Evolutionary conservation across 2,329 filamentous ascomycete species (phyloP).

Genomic region (Penicillium verrucosum): DNA sequence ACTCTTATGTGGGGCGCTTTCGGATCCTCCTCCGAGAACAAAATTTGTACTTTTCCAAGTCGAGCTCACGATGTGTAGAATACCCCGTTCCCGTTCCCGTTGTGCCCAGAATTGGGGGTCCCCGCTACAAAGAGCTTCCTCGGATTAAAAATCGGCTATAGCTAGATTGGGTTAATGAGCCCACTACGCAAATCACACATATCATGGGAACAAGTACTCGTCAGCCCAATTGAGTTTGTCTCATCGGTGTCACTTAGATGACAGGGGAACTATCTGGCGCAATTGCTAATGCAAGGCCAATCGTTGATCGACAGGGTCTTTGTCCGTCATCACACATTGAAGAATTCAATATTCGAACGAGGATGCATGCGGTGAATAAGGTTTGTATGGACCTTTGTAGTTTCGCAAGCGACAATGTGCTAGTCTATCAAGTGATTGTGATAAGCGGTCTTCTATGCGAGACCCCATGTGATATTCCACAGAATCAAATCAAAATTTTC

Average conservation of each 20-base stretch:
- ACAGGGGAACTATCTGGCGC: neutral
- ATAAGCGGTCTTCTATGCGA: slow-evolving; percentile 5
- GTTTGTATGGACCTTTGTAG: neutral
- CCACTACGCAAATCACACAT: neutral
- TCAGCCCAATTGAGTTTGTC: neutral
- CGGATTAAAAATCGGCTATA: neutral
- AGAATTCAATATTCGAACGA: neutral
- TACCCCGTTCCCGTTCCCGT: slow-evolving; percentile 1
- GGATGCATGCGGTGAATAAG: slow-evolving; percentile 5
- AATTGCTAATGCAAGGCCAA: neutral
- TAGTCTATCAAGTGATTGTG: neutral
- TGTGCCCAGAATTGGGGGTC: slow-evolving; percentile 1
- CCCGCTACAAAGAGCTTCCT: neutral
- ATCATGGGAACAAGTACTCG: slow-evolving; percentile 2
- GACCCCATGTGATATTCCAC: slow-evolving; percentile 2
- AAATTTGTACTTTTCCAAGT: neutral
- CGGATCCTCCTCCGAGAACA: neutral
- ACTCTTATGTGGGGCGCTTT: neutral
- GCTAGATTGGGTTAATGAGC: neutral
- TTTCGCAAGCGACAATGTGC: neutral
- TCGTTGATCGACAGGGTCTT: slow-evolving; percentile 5
- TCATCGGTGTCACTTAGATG: neutral
- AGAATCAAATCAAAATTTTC: neutral
- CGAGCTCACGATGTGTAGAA: neutral
- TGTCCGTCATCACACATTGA: neutral